phyloP scores from a whole-genome alignment of 192 early-diverging fungal species.

The Linnemannia elongata region DNA sequence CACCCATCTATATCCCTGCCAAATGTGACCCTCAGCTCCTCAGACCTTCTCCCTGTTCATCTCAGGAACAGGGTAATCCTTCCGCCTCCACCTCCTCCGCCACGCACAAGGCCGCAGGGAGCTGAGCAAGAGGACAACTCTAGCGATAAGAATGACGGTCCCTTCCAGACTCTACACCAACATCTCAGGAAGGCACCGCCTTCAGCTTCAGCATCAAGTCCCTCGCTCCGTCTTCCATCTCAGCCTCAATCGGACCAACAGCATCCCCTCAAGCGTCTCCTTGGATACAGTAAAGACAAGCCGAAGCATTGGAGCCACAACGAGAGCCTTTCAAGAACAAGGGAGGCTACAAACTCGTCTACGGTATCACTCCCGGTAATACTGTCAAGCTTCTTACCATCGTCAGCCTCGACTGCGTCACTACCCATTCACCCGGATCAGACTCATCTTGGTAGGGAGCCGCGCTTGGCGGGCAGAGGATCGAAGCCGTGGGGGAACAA shows the following conservation, averaged over 20 bases:
- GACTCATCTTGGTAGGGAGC: neutral
- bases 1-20: neutral
- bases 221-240: neutral
- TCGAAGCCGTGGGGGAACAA: neutral
- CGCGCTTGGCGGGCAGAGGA: neutral
- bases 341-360: neutral
- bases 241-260: neutral
- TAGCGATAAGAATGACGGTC: neutral
- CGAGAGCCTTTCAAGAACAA: neutral
- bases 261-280: neutral
- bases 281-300: neutral
- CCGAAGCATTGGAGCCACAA: neutral
- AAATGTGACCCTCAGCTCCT: neutral
- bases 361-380: neutral
- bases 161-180: neutral
- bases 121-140: neutral
- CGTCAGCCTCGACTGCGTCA: neutral
- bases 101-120: neutral
- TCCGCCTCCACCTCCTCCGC: neutral
- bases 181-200: neutral
- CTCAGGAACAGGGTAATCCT: neutral
- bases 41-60: neutral
- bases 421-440: neutral
- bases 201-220: neutral
- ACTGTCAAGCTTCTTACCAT: neutral